Conservation (phyloP, 805 yeast genomes). For the Maudiozyma bulderi region DNA sequence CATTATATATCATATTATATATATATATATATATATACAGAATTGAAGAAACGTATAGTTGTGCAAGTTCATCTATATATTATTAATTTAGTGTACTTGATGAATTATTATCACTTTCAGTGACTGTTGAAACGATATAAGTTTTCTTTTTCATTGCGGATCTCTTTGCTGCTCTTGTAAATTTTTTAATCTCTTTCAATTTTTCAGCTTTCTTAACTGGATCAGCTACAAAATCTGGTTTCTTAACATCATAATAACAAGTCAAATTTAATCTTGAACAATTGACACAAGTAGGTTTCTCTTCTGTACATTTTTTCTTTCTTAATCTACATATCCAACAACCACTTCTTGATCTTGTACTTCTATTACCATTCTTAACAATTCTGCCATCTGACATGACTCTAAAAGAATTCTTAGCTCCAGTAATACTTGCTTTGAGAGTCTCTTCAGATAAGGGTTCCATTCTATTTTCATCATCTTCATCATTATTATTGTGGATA, state of each 20-base stretch:
- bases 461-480: neutral
- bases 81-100: neutral
- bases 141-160: slow-evolving; percentile 26
- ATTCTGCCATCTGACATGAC: neutral
- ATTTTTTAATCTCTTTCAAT: slow-evolving; percentile 42
- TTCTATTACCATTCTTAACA: neutral
- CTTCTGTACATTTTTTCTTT: slow-evolving; percentile 64
- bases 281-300: slow-evolving; percentile 48
- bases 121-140: neutral
- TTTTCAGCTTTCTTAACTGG: slow-evolving; percentile 34
- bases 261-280: slow-evolving; percentile 46
- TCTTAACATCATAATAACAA: slow-evolving; percentile 44
- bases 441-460: neutral
- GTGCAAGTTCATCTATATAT: neutral
- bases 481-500: neutral
- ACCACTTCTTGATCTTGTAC: slow-evolving; percentile 44
- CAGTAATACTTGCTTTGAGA: neutral
- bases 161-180: slow-evolving; percentile 34
- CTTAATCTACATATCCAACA: slow-evolving; percentile 76
- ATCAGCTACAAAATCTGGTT: slow-evolving; percentile 49
- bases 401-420: neutral
- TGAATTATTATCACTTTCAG: neutral
- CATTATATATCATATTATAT: no score
- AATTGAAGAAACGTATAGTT: no score
- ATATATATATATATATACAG: no score